Percentiles rank a stretch among this genome's conserved stretches.
These are phyloP conservation scores for Amphicarpaea edgeworthii DNA, from an alignment of 306 rosid genomes.

Conservation along the genomic window DNA sequence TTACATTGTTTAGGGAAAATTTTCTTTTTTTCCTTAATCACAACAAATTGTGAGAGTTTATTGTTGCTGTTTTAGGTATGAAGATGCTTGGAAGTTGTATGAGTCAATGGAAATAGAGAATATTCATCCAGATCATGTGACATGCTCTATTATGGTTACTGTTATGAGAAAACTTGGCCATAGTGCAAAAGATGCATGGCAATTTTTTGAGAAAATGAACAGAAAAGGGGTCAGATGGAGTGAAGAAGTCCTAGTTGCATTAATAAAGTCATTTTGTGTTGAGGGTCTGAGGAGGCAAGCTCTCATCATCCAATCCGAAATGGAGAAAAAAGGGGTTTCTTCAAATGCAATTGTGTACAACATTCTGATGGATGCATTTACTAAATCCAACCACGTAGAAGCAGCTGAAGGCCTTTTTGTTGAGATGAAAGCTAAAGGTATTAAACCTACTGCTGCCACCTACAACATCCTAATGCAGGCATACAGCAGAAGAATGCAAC, in stretches of 20 bases:
- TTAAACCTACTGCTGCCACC: slow-evolving; percentile 71
- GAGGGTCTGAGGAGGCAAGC: slow-evolving; percentile 86
- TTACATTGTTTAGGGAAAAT: not conserved
- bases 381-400: slow-evolving; percentile 73
- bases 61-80: slow-evolving; percentile 61
- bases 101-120: slow-evolving; percentile 79
- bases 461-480: slow-evolving; percentile 84
- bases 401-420: slow-evolving; percentile 91
- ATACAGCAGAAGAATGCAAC: slow-evolving; percentile 86
- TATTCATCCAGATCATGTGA: slow-evolving; percentile 78
- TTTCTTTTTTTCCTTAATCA: not conserved
- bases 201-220: slow-evolving; percentile 88
- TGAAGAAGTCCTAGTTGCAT: slow-evolving; percentile 77
- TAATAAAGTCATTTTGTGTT: slow-evolving; percentile 78
- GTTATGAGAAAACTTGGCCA: slow-evolving; percentile 77
- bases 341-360: slow-evolving; percentile 77
- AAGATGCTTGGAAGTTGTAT: slow-evolving; percentile 77
- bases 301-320: slow-evolving; percentile 78
- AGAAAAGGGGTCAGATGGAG: slow-evolving; percentile 85
- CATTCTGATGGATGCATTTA: slow-evolving; percentile 76
- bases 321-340: slow-evolving; percentile 75
- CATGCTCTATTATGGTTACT: slow-evolving; percentile 77
- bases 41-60: not conserved
- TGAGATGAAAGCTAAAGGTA: slow-evolving; percentile 82
- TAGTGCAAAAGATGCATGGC: slow-evolving; percentile 85